Conservation (phyloP, 2,329 filamentous ascomycete genomes). For the Aaosphaeria pasadenensis region DNA sequence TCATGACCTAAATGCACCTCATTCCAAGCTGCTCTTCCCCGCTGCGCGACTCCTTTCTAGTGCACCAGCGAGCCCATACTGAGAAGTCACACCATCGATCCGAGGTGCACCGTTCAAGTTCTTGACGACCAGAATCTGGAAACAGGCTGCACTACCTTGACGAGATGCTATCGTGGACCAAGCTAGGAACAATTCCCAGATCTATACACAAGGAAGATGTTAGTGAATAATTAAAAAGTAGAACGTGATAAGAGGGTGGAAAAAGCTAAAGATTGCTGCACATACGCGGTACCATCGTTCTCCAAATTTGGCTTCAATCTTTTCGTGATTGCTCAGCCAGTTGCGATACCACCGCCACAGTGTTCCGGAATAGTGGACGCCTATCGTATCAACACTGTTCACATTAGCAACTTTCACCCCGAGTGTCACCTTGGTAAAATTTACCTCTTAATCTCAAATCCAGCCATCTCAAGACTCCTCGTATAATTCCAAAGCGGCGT, state of each 20-base stretch:
- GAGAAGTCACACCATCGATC: conserved; percentile 67
- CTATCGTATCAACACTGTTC: conserved; percentile 72
- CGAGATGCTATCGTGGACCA: conserved; percentile 81
- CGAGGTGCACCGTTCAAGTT: conserved; percentile 86
- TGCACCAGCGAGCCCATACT: conserved; percentile 68
- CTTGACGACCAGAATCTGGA: conserved; percentile 83
- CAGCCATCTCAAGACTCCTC: conserved; percentile 78
- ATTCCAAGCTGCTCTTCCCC: no score
- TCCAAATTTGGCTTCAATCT: conserved; percentile 93
- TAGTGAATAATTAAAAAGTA: conserved; percentile 1
- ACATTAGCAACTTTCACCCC: no score
- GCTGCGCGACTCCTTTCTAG: conserved; percentile 33
- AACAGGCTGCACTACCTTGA: conserved; percentile 81
- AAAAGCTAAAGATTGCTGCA: no score
- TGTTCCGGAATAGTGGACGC: conserved; percentile 95
- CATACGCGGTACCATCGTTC: conserved; percentile 90
- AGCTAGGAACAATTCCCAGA: conserved; percentile 90
- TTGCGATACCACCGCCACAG: conserved; percentile 99
- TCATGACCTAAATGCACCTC: no score
- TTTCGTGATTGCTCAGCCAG: conserved; percentile 91
- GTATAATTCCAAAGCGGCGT: conserved; percentile 88
- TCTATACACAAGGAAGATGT: conserved; percentile 46
- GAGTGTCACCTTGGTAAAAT: no score
- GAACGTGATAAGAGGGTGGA: neutral
- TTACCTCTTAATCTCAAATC: conserved; percentile 79